Evolutionary conservation across 768 basidiomycete species (phyloP), one percentile per base, ranked within the genome.

Genomic region (Cyclocybe aegerita): DNA sequence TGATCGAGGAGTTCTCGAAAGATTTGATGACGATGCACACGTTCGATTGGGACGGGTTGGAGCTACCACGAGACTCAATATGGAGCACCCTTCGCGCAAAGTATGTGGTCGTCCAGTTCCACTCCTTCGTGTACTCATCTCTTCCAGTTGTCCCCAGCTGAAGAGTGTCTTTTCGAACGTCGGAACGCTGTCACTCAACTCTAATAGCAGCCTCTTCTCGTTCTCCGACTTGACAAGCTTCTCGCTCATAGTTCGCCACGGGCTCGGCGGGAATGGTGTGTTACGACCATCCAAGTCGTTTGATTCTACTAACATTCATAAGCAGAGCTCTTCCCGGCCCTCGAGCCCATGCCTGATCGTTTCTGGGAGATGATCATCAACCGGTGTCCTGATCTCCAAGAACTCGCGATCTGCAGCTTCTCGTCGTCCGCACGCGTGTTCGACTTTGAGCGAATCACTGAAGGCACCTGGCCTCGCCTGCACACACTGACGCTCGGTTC

Each of bases 41-140:
- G 0, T 78, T 80, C 56, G 76, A 79, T 51, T 80, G 79, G 79
- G 77, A 78, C 58, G 79, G 77, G 15, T 60, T 73, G 12, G 79
- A 80, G 60, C 59, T 77, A 50, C 77, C 79, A 3, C 37, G 46
- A 23, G 73, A 78, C 58, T 44, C 44, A 9, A 59, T 80, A 17
- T 80, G 78, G 79, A 63, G 58, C 10, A 63, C 66, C 1, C 62
- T 80, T 37, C 67, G 70, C 47, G 50, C 56, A 11, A 66, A 60
- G 74, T 79, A 50, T 36, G 75, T 68, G 31, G 14, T 32, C 8
- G 7, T 15, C 29, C 29, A n/a, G 12, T 36, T 43, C 36, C 32
- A 49, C 32, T 29, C 3, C 43, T 44, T 15, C 31, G 32, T 16
- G 53, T 9, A 52, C 54, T 46, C 34, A 38, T 54, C 29, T n/a